Conservation (phyloP, 2,329 filamentous ascomycete species). For the Claviceps paspali region DNA sequence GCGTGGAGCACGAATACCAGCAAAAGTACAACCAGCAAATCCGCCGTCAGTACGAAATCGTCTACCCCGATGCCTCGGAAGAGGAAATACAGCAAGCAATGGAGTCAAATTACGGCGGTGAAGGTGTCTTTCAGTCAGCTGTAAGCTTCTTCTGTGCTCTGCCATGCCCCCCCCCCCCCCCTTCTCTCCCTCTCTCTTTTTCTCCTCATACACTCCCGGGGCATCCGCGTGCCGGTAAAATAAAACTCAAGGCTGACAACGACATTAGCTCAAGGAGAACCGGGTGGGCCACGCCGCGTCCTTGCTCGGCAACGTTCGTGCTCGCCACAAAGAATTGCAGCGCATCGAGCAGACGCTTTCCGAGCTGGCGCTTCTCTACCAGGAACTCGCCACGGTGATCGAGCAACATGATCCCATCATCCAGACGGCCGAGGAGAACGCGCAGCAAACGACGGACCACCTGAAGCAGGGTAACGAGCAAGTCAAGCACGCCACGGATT, state of each 20-base stretch:
- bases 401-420: constrained; percentile 56
- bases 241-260: not conserved
- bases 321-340: constrained; percentile 70
- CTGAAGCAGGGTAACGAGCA: constrained; percentile 55
- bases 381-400: constrained; percentile 59
- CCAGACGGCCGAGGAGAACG: constrained; percentile 46
- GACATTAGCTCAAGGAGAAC: constrained; percentile 52
- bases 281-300: constrained; percentile 57
- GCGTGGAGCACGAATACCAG: constrained; percentile 57
- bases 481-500: constrained; percentile 51
- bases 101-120: constrained; percentile 57
- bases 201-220: too few species aligned
- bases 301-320: constrained; percentile 63
- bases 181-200: too few species aligned
- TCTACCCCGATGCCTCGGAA: constrained; percentile 66
- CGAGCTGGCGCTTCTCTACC: constrained; percentile 56
- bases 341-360: constrained; percentile 61
- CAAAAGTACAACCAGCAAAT: constrained; percentile 64
- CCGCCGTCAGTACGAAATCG: constrained; percentile 64
- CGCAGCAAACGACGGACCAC: constrained; percentile 48
- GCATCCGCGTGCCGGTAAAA: too few species aligned
- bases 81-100: constrained; percentile 54
- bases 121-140: constrained; percentile 70
- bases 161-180: too few species aligned
- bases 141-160: constrained; percentile 42